Conservation (phyloP, 495 filamentous ascomycete species). For the Hyaloscypha bicolor region DNA sequence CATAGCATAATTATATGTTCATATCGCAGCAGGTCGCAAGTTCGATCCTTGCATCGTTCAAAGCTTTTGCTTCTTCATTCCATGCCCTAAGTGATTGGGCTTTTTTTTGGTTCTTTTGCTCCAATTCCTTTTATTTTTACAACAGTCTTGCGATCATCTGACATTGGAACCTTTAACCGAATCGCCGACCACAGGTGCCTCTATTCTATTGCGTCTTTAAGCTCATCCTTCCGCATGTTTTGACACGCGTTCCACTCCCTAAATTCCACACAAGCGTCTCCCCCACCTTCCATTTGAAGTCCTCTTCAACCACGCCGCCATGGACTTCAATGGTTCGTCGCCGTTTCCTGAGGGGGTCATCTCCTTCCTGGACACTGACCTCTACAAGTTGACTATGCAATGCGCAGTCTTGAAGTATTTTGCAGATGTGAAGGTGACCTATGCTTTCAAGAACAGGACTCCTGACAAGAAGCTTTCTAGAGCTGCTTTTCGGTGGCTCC, state of each 20-base stretch:
- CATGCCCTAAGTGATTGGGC: too few species aligned
- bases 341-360: constrained; percentile 70
- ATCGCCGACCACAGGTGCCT: neutral
- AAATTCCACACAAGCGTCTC: neutral
- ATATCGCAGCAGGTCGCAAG: constrained; percentile 21
- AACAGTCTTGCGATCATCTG: too few species aligned
- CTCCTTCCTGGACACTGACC: constrained; percentile 93
- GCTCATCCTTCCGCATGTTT: neutral
- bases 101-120: too few species aligned
- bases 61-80: too few species aligned
- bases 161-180: too few species aligned
- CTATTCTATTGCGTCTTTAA: neutral
- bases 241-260: neutral
- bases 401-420: constrained; percentile 92
- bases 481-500: constrained; percentile 81
- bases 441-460: constrained; percentile 93
- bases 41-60: constrained; percentile 18
- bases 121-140: too few species aligned
- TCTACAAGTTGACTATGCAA: constrained; percentile 99
- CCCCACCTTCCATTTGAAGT: constrained; percentile 1
- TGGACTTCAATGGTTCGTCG: constrained; percentile 60
- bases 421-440: constrained; percentile 80
- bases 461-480: constrained; percentile 88
- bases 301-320: constrained; percentile 1
- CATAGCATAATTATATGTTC: constrained; percentile 2